Conservation (phyloP, 495 filamentous ascomycete species). For the Cladorrhinum samala region DNA sequence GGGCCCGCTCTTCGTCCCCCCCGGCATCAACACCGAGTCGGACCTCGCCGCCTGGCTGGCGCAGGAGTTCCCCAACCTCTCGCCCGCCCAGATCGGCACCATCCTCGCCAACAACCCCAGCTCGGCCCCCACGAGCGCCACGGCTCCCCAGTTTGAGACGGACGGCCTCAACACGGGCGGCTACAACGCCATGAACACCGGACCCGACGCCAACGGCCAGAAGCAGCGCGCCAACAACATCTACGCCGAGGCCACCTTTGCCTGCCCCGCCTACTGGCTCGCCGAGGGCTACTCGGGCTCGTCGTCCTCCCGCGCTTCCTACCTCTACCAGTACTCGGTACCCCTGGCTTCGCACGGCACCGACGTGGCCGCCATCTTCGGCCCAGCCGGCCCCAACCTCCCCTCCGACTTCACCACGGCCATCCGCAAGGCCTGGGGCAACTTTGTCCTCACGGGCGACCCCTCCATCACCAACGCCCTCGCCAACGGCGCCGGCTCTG, state of each 20-base stretch:
- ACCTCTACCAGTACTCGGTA: slow-evolving; percentile 59
- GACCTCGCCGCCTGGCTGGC: slow-evolving; percentile 44
- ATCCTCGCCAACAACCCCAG: slow-evolving; percentile 33
- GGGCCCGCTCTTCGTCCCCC: slow-evolving; percentile 35
- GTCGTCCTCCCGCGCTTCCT: slow-evolving; percentile 28
- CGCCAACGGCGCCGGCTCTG: slow-evolving; percentile 32
- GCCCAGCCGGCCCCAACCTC: slow-evolving; percentile 22
- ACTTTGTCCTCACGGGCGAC: slow-evolving; percentile 49
- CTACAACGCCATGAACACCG: slow-evolving; percentile 20
- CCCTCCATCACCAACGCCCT: slow-evolving; percentile 45
- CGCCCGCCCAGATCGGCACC: slow-evolving; percentile 35
- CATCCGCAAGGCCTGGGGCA: slow-evolving; percentile 43
- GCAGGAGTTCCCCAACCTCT: slow-evolving; percentile 44
- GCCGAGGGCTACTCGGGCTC: slow-evolving; percentile 46
- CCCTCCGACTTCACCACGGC: slow-evolving; percentile 24
- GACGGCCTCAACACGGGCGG: slow-evolving; percentile 12
- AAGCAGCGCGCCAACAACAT: slow-evolving; percentile 45
- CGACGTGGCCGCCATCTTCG: slow-evolving; percentile 51
- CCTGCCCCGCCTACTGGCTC: slow-evolving; percentile 59
- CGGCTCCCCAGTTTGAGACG: slow-evolving; percentile 23
- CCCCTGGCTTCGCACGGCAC: slow-evolving; percentile 51
- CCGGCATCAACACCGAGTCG: slow-evolving; percentile 40
- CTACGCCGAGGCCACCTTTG: slow-evolving; percentile 55
- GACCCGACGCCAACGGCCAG: slow-evolving; percentile 25
- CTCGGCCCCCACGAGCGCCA: slow-evolving; percentile 9